These are phyloP conservation scores for Amoeboradix gromovi DNA, from an alignment of 371 early-diverging fungal species.

Conservation along the genomic window DNA sequence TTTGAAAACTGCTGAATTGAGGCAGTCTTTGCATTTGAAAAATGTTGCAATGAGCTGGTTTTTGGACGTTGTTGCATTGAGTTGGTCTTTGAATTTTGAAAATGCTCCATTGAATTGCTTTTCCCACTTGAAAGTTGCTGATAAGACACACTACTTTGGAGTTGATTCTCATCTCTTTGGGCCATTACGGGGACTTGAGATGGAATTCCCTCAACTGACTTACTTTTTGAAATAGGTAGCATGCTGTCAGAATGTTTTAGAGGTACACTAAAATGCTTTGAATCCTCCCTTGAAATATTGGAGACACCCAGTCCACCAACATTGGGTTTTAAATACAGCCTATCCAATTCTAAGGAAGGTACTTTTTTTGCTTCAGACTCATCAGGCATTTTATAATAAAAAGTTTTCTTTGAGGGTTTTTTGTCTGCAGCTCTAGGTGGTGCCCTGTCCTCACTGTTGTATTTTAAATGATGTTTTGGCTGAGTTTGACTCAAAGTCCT, in stretches of 20 bases:
- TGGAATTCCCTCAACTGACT: not conserved
- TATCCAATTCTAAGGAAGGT: not conserved
- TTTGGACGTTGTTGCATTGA: not conserved
- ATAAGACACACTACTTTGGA: not conserved
- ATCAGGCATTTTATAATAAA: not conserved
- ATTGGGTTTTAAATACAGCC: not conserved
- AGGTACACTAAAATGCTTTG: too few relatives aligned
- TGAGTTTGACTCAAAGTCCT: not conserved
- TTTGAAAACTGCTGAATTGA: not conserved
- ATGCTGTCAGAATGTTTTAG: too few relatives aligned
- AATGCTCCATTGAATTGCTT: not conserved
- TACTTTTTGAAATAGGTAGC: not conserved
- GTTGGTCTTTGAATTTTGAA: not conserved
- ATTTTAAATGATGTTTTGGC: not conserved
- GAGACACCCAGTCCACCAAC: not conserved
- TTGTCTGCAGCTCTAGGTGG: not conserved
- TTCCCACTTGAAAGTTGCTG: not conserved
- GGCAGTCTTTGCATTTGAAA: not conserved
- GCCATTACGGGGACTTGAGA: not conserved
- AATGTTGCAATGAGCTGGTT: not conserved
- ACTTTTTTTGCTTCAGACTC: not conserved
- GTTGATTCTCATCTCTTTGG: not conserved
- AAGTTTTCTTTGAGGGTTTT: not conserved
- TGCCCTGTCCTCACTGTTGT: not conserved
- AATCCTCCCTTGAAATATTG: not conserved